Base-by-base conservation (phyloP, 2,329 filamentous ascomycete genomes). In the Trichoderma sp. region DNA sequence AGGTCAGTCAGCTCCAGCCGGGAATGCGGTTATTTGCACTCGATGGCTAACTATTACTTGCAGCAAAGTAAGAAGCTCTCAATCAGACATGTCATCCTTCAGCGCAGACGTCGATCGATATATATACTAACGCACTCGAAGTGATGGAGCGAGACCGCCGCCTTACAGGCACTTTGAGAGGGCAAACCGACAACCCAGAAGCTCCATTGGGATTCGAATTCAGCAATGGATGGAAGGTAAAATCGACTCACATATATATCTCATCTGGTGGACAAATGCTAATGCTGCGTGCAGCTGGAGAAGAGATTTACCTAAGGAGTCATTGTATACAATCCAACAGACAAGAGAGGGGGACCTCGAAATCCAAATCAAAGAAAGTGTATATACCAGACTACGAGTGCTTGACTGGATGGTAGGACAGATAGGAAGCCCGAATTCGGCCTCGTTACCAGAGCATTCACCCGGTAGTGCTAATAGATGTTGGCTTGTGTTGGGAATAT, bases 91-190 rank as follows among this genome's bases (percentile, higher is more conserved):
- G 9, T 3, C n/a, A 12, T 10, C 9, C 12, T 5, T 45, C 19
- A 5, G n/a, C 37, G 6, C 8, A 56, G 22, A 15, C 3, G 9
- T 2, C 32, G 29, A 42, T 29, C 19, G 42, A 35, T 22, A 13
- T 7, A 54, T 10, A 54, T 50, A 19, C 54, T 67, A 13, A 66
- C 63, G 39, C 35, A n/a, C 37, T 39, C 69, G 32, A 64, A 89
- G 87, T 90, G 87, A 89, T 89, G 87, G 83, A 87, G 67, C 86
- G 87, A 73, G 87, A 90, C 73, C 81, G 83, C 70, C 83, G 87
- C 75, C 81, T 90, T 70, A 89, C 87, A 8, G 87, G 87, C 54
- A 81, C 78, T 56, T 72, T 87, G 70, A 82, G 87, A 76, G 87
- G 87, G 42, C 87, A 90, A 74, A 83, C 80, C 67, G 86, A 88